Percentiles rank a stretch among this genome's conserved stretches.
phyloP scores from a whole-genome alignment of 495 filamentous ascomycete genomes.

The Aspergillus haitiensis region DNA sequence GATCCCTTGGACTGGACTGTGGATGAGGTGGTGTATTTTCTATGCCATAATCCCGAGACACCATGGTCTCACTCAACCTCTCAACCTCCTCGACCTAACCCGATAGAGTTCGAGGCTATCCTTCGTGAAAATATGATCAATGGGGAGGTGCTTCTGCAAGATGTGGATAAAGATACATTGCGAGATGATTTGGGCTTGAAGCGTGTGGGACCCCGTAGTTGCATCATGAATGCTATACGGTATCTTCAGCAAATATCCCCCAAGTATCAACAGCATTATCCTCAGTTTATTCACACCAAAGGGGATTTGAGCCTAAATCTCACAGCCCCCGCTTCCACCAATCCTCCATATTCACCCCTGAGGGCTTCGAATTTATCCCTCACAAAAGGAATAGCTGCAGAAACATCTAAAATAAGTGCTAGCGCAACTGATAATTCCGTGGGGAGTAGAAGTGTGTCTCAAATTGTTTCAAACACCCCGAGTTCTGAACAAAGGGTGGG shows the following conservation, averaged over 20 bases:
- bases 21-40: constrained; percentile 61
- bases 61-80: constrained; percentile 39
- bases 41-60: constrained; percentile 56
- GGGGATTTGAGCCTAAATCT: background rate
- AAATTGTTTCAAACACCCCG: background rate
- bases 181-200: constrained; percentile 53
- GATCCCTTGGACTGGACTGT: constrained; percentile 71
- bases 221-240: constrained; percentile 47
- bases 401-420: background rate
- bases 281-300: background rate
- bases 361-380: background rate
- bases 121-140: constrained; percentile 61
- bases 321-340: background rate
- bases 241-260: constrained; percentile 44
- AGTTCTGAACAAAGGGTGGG: background rate
- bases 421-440: background rate
- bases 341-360: constrained; percentile 3
- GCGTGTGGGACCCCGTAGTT: constrained; percentile 45
- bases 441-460: background rate
- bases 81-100: constrained; percentile 49
- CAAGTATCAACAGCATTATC: constrained; percentile 35
- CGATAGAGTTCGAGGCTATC: constrained; percentile 46
- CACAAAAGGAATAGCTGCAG: background rate
- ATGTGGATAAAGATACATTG: constrained; percentile 45
- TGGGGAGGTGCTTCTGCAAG: constrained; percentile 59